Base-by-base conservation (phyloP, 192 early-diverging fungal genomes). In the Backusella circina region DNA sequence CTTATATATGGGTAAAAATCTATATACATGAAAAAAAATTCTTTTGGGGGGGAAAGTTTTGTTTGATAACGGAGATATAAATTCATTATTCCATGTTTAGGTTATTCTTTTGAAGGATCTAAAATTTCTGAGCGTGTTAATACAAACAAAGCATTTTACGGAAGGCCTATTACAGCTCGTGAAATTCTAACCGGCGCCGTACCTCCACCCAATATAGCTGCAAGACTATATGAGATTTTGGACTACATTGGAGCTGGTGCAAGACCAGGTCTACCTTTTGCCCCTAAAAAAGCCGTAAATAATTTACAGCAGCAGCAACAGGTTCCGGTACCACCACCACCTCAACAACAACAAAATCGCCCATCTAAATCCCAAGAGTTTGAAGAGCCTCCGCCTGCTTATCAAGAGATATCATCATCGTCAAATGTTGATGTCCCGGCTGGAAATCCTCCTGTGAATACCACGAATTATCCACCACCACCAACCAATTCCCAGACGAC, bases 161-260 rank as follows among this genome's bases (percentile, higher is more conserved):
- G 72, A 16, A 61, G 72, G 23, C 72, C 72, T n/a, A 69, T 74
- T 26, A 70, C 47, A 21, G 77, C 77, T 16, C 26, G 35, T 16
- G 72, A 79, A 3, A 73, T 79, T 30, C 30, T 79, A 44, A 74
- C 36, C 16, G 77, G 77, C 26, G 36, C 77, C 5, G 77, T 95
- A 30, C 76, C 89, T 6, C 90, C 91, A 32, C 93, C 95, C 6
- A 88, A 88, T 5, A 80, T 87, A 47, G 95, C 95, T 2, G 91
- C 93, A 35, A 79, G 83, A 33, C 82, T 96, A 16, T 95, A 95
- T 75, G 72, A 91, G 8, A 90, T 90, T 3, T 83, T 96, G 18
- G 82, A 91, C 64, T 9, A 47, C 2, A 26, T 77, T 4, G 70
- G 76, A 37, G 76, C 76, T 13, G 75, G 70, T 23, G 21, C 70